Conservation (phyloP, 768 basidiomycete genomes). For the Termitomyces sp. region DNA sequence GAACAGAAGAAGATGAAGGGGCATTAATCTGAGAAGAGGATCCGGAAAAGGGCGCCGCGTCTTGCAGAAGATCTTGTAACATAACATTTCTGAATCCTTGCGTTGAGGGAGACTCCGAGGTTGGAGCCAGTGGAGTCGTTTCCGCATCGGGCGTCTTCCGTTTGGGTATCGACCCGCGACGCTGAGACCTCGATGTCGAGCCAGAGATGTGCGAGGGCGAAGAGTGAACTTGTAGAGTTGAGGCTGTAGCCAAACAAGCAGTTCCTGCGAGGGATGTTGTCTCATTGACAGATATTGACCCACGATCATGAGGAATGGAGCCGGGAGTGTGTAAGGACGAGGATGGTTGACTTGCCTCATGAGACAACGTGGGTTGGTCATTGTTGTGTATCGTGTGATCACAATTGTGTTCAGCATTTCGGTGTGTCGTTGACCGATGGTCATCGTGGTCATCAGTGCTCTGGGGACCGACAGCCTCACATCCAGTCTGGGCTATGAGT, state of each 20-base stretch:
- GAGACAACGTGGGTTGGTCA: neutral
- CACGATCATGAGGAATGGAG: neutral
- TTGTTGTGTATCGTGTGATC: neutral
- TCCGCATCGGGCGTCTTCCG: neutral
- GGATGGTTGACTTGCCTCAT: slow-evolving; percentile 1
- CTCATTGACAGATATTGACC: neutral
- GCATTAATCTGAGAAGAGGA: neutral
- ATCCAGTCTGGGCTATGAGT: slow-evolving; percentile 10
- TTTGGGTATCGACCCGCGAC: neutral
- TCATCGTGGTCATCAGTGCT: slow-evolving; percentile 6
- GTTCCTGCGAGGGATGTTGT: neutral
- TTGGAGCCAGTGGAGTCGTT: neutral
- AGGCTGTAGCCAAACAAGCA: neutral
- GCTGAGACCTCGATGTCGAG: neutral
- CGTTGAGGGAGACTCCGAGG: neutral
- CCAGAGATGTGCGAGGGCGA: neutral
- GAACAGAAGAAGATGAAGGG: slow-evolving; percentile 38
- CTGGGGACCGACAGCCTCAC: neutral
- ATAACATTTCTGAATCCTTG: slow-evolving; percentile 30
- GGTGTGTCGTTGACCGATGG: neutral
- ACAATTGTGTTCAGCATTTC: neutral
- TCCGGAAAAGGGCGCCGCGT: neutral
- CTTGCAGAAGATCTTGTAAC: slow-evolving; percentile 46
- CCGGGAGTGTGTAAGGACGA: neutral
- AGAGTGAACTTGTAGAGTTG: neutral